Base-by-base conservation (phyloP, 768 basidiomycete genomes). In the Naganishia vishniacii region DNA sequence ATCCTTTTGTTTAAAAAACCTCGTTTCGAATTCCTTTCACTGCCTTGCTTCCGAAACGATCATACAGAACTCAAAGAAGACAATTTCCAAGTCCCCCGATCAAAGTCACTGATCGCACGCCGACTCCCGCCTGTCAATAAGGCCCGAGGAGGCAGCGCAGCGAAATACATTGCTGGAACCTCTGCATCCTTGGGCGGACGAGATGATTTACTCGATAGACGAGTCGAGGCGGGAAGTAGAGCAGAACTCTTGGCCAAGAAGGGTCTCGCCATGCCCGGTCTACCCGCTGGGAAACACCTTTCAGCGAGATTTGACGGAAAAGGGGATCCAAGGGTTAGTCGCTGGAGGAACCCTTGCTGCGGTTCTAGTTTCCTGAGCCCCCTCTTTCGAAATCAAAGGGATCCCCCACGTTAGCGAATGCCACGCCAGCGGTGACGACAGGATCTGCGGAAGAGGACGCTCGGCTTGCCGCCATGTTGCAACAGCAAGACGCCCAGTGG, bases 401-500 rank as follows among this genome's bases (percentile, higher is more conserved):
- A 34, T 49, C 61, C 12, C 28, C 61, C 4, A 46, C 46, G 16
- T 25, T 41, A 56, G 47, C 74, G 26, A 72, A 56, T 29, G 53
- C 53, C 26, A 25, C 26, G 23, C 62, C 62, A 23, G 16, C 62
- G 16, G 71, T 15, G 20, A n/a, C 53, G 26, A 56, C 53, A 2
- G 77, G 80, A 78, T 28, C 81, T 45, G 82, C 84, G 51, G 94
- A 95, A 67, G 95, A 98, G 76, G 89, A 88, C 31, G 89, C 88
- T n/a, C 88, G 90, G 37, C 89, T 99, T 82, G 88, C 87, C n/a
- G 93, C 93, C 70, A 95, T 99, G 89, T 93, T 98, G 34, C 53
- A 56, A 15, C 78, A 87, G 89, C 78, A 88, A 88, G 65, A 89
- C 91, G 79, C 86, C 86, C 42, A 86, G 89, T 68, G 89, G 92